Conservation (phyloP, 2,329 filamentous ascomycete species). For the Aureobasidium sp. region DNA sequence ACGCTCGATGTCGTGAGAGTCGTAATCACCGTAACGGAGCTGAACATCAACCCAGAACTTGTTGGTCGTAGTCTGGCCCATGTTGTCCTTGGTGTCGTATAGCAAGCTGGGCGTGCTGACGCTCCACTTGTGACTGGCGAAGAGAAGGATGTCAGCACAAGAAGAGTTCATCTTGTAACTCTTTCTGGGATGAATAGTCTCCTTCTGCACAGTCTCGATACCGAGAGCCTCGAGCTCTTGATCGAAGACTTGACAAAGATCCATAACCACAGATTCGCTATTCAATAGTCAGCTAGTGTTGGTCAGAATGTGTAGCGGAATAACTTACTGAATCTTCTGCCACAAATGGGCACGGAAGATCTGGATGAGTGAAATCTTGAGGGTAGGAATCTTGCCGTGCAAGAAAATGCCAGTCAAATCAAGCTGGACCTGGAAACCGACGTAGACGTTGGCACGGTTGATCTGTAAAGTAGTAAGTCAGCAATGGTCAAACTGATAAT, state of each 20-base stretch:
- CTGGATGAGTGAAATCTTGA: constrained; percentile 98
- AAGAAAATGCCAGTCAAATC: constrained; percentile 99
- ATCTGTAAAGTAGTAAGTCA: constrained; percentile 51
- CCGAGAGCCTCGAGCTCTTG: constrained; percentile 96
- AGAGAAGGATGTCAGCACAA: constrained; percentile 96
- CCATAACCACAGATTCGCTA: constrained; percentile 94
- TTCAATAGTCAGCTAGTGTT: not conserved
- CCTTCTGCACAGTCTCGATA: constrained; percentile 98
- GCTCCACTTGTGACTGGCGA: constrained; percentile 99
- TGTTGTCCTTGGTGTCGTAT: constrained; percentile 96
- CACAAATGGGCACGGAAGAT: constrained; percentile 99
- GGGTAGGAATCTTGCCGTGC: constrained; percentile 97
- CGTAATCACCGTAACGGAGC: constrained; percentile 96
- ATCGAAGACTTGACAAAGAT: constrained; percentile 98
- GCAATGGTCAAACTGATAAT: not conserved
- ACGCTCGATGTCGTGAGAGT: constrained; percentile 98
- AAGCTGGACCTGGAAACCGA: constrained; percentile 99
- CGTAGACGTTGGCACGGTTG: constrained; percentile 96
- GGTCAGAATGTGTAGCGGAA: not conserved
- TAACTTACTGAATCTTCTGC: constrained; percentile 88
- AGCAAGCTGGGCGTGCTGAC: constrained; percentile 93
- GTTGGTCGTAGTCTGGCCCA: constrained; percentile 94
- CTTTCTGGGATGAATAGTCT: constrained; percentile 99
- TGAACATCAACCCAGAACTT: constrained; percentile 99
- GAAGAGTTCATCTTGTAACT: constrained; percentile 99